A percentile compares a stretch with the other conserved stretches of the same genome.
Conservation (phyloP, 2,329 filamentous ascomycete genomes). For the Hortaea werneckii region DNA sequence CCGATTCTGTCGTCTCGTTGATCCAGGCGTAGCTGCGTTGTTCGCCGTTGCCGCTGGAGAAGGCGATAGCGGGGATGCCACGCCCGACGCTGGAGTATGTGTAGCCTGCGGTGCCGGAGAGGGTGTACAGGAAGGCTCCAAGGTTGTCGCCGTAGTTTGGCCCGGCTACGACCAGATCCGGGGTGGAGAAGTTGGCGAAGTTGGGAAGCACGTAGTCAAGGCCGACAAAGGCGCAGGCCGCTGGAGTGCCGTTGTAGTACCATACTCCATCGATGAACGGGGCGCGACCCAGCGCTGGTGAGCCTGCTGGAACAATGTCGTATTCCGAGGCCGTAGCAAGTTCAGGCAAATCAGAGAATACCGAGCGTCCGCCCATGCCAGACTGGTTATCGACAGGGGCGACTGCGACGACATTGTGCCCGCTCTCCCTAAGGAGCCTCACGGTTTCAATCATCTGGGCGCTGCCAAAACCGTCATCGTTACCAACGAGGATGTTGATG, state of each 20-base stretch:
- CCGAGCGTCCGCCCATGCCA: slow-evolving; percentile 35
- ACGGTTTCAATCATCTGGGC: slow-evolving; percentile 31
- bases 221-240: slow-evolving; percentile 45
- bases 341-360: slow-evolving; percentile 35
- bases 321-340: slow-evolving; percentile 36
- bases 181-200: slow-evolving; percentile 38
- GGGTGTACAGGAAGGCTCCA: slow-evolving; percentile 44
- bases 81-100: slow-evolving; percentile 40
- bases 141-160: slow-evolving; percentile 29
- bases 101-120: slow-evolving; percentile 43
- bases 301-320: slow-evolving; percentile 36
- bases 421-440: slow-evolving; percentile 26
- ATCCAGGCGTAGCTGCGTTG: slow-evolving; percentile 35
- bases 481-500: slow-evolving; percentile 29
- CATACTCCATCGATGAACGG: slow-evolving; percentile 45
- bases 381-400: slow-evolving; percentile 31
- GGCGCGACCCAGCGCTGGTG: slow-evolving; percentile 42
- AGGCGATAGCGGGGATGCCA: slow-evolving; percentile 40
- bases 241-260: slow-evolving; percentile 52
- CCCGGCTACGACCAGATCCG: slow-evolving; percentile 44
- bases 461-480: slow-evolving; percentile 30
- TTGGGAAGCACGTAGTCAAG: slow-evolving; percentile 47
- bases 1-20: slow-evolving; percentile 32
- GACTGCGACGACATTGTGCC: slow-evolving; percentile 35
- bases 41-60: slow-evolving; percentile 35